Base-by-base conservation (phyloP, 306 rosid species). In the Cicer pinnatifidum region DNA sequence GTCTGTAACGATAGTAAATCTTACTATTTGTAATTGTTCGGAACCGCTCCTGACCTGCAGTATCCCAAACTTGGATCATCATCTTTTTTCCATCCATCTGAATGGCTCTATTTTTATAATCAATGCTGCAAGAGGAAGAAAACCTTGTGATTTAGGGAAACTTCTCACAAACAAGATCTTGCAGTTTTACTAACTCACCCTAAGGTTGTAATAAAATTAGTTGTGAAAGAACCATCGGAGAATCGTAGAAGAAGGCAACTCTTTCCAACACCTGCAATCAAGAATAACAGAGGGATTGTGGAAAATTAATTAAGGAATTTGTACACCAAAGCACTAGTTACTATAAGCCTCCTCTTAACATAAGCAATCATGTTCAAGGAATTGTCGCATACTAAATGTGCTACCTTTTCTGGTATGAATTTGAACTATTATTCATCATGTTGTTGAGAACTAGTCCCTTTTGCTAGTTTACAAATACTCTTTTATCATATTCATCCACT, bases 1-100 rank as follows among this genome's bases (percentile, higher is more conserved):
- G 35, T 7, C 9, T 16, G 7, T 12, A 75, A 67, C 20, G 45
- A 81, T 77, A 7, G 78, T 40, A 61, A 85, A 72, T 53, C 37
- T 71, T 76, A 91, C 98, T 97, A 1, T 96, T 91, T 35, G 98
- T 94, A 77, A 94, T 94, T 57, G 98, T 91, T 46, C 98, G 91
- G 73, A 94, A 94, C 67, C 97, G 87, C 85, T 94, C 98, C 67
- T 94, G 98, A 39, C 98, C 98, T 67, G 98, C 98, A 12, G 98
- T 94, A 69, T 94, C 98, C 98, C 98, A 94, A 63, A 94, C 89
- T 87, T 94, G 98, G 62, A 94, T 92, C 83, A 89, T 94, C 76
- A 94, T 86, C 67, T 92, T 88, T 78, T 94, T 94, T 50, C 91
- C 96, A 89, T 94, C 97, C 78, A 89, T 87, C 80, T 91, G 96